Evolutionary conservation across 2,329 filamentous ascomycete species (phyloP), one percentile per base, ranked within the genome.

Genomic region (Neurospora crassa): DNA sequence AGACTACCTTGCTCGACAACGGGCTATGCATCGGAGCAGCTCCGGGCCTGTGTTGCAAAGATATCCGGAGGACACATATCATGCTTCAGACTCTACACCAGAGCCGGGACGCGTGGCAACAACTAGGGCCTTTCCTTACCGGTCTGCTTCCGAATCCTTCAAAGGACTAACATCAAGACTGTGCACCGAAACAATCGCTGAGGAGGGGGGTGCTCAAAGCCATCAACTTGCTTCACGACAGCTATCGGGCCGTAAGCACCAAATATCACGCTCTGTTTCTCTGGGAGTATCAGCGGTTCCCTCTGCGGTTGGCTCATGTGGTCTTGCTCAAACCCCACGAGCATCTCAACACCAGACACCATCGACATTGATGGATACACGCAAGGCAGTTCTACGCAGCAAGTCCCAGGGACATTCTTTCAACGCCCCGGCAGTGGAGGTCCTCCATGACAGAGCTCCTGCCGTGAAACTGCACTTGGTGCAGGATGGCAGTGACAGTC

Each of bases 331-430:
- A 70, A 3, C 73, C 71, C 24, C 67, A 68, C 40, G 78, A 79
- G 40, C 5, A 41, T 72, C 5, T 75, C 75, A 6, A 69, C 67
- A 43, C 71, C 74, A 40, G 59, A 72, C 6, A 69, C 73, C 14
- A 78, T 75, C 68, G 74, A 89, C 86, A 5, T 81, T 89, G 6
- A 82, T 89, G 40, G 86, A 85, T 1, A 83, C 86, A 77, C 83
- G 87, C 14, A 87, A 89, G 45, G 81, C 83, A 78, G 82, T 86
- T 63, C 80, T 89, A 24, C 84, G 85, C 37, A 85, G 80, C 75
- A 87, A 85, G 74, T 85, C 85, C 1, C 81, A 84, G 70, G 81
- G 82, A 29, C 68, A 73, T 84, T 41, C 70, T 80, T 70, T 67
- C 59, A 24, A 68, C 24, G n/a, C 24, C 16, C 67, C 40, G 71